Evolutionary conservation across 129 eudicot species (phyloP), one percentile per base, ranked within the genome.

Genomic region (Centella asiatica): DNA sequence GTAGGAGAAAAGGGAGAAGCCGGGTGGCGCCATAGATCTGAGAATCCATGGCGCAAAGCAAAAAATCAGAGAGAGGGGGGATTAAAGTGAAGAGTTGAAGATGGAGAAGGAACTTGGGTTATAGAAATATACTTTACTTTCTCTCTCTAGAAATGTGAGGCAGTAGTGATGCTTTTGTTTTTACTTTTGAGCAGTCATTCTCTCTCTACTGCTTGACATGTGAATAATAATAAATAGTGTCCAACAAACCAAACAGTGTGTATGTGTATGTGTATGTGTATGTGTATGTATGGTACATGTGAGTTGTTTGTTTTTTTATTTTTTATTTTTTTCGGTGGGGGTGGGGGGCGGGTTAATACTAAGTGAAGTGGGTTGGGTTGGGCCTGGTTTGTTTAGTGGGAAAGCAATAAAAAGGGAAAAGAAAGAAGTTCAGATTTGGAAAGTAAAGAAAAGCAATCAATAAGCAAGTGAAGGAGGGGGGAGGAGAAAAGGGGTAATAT

Each of bases 41-140:
- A 64, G 81, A 72, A 76, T 70, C 76, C 88, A 85, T 85, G 87
- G 83, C 81, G 80, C 72, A 49, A 34, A 68, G 10, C 26, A 20
- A 10, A 2, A 32, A 42, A 27, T 13, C 8, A 0, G 54, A 44
- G 19, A 44, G 60, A 47, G 27, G 44, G 51, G 11, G 22, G 28
- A 51, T n/a, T n/a, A n/a, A n/a, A n/a, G n/a, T 18, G 53, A 28
- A 56, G 37, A 64, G 34, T 58, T 7, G 32, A 9, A 19, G 28
- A 51, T 42, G 46, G 65, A 42, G 32, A 62, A 67, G n/a, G 53
- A 73, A 55, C 11, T 33, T 13, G n/a, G 0, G 4, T 14, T 34
- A 1, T 5, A 1, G 2, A 2, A 3, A 20, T 1, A 1, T 31
- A 3, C 3, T 12, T 55, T 17, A 0, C 36, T 28, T 42, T 42